Evolutionary conservation across 805 yeast genomes (phyloP).

Genomic region (Cyberlindnera petersonii): DNA sequence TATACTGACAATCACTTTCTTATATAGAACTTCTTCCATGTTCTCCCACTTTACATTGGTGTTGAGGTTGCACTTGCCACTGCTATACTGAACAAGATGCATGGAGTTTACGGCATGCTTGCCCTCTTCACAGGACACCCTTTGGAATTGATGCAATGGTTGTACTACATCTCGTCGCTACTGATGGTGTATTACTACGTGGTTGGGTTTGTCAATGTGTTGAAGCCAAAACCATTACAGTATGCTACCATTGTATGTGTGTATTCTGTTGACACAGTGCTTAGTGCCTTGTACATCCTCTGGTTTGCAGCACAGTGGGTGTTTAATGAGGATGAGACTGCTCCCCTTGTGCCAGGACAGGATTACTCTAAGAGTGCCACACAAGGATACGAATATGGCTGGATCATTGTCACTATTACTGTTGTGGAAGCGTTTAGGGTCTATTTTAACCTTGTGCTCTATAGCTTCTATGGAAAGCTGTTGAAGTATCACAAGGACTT

Average conservation of each 20-base stretch:
- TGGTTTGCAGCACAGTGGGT: slow-evolving; percentile 81
- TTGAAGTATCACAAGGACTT: slow-evolving; percentile 43
- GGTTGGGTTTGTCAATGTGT: slow-evolving; percentile 49
- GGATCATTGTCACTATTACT: slow-evolving; percentile 50
- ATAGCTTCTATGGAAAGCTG: slow-evolving; percentile 58
- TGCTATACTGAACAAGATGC: slow-evolving; percentile 79
- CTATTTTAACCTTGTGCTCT: slow-evolving; percentile 55
- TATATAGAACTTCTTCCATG: slow-evolving; percentile 55
- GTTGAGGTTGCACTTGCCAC: slow-evolving; percentile 76
- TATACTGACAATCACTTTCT: slow-evolving; percentile 17
- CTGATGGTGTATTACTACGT: slow-evolving; percentile 60
- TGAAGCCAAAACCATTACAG: slow-evolving; percentile 53
- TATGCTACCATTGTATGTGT: slow-evolving; percentile 60
- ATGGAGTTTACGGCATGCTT: slow-evolving; percentile 82
- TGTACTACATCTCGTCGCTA: slow-evolving; percentile 65
- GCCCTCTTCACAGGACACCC: slow-evolving; percentile 90
- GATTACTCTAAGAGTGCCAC: slow-evolving; percentile 52
- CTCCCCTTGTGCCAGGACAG: slow-evolving; percentile 22
- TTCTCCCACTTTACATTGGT: slow-evolving; percentile 78
- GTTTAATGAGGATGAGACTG: slow-evolving; percentile 38
- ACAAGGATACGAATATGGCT: slow-evolving; percentile 50
- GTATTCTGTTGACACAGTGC: slow-evolving; percentile 62
- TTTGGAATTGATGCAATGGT: slow-evolving; percentile 76
- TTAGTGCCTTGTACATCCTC: slow-evolving; percentile 64
- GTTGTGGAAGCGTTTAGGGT: slow-evolving; percentile 45